Evolutionary conservation across 257 asterid species (phyloP), one percentile per base, ranked within the genome.

Genomic region (Nicotiana benthamiana): DNA sequence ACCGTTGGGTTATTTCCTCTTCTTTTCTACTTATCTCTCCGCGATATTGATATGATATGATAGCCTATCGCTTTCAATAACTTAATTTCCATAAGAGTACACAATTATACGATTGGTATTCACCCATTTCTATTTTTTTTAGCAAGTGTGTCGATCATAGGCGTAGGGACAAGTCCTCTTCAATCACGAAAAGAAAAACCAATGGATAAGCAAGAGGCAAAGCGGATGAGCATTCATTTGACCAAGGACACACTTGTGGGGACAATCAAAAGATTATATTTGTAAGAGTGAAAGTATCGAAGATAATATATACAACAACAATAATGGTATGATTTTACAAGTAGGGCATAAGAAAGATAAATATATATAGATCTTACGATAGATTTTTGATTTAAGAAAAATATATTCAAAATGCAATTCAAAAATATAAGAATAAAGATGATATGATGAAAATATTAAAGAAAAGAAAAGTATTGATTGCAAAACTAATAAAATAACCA

Each of bases 1-100:
- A 52, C 91, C 91, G 84, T 86, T 86, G 88, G 89, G 88, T 88
- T 82, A 22, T 48, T 26, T 57, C 13, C 34, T 72, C 26, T 20
- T 30, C 30, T 10, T 43, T 75, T 27, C 28, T 72, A n/a, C 51
- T 79, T 78, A 67, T 67, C 84, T 80, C 59, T 76, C 43, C 59
- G 51, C 20, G 57, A 30, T 22, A 24, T 32, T 24, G 57, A 75
- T 52, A 81, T 79, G 85, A 70, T 60, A 72, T 79, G 85, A 64
- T 53, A 72, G n/a, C 80, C 83, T 51, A 56, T 86, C 82, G 84
- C 84, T 65, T 12, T 79, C 81, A 6, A 28, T 40, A 40, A 22
- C 24, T 75, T 75, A 34, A 18, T 36, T 67, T 24, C 61, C 43
- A 3, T 72, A 15, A 48, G 61, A 15, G 24, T 15, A 15, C 15